Base-by-base conservation (phyloP, 805 yeast genomes). In the Schizosaccharomyces osmophilus region DNA sequence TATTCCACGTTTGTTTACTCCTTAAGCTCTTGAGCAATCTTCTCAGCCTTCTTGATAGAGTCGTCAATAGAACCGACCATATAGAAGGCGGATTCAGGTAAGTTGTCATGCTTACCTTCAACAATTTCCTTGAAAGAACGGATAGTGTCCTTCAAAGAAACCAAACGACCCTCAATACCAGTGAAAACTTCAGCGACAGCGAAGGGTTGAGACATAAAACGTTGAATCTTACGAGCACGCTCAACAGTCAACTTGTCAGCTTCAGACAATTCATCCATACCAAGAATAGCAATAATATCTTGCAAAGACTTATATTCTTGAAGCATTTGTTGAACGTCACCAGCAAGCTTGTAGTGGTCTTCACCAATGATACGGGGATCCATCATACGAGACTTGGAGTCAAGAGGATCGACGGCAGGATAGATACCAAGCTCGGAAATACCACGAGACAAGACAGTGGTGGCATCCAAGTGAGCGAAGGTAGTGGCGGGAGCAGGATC, bases 41-140 rank as follows among this genome's bases (percentile, higher is more conserved):
- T 89, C 80, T 93, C 97, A 74, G 97, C 97, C 84, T 93, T 93
- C 74, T 97, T 94, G 75, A 88, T 77, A 71, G 83, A 98, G 78
- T 93, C 98, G 76, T 89, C 97, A 73, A 93, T 89, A 81, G 95
- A 95, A 81, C 98, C 98, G 78, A 93, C 98, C 98, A 93, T 93
- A 79, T 93, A 93, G 95, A 93, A 93, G 72, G 98, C 98, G 75
- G 84, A 86, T 82, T 93, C 98, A 75, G 98, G 98, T 73, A 93
- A 83, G 80, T 84, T 84, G 79, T 93, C 98, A 82, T 93, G 88
- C 82, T 93, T 93, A 80, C 98, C 98, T 48, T 82, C 97, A 73
- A 93, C 83, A 72, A 93, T 95, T 73, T 83, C 98, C 82, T 82
- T 88, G 90, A 93, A 93, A 64, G 97, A 90, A 68, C 77, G 74